Base-by-base conservation (phyloP, 108 stramenopile genomes). In the Conticribra weissflogii region DNA sequence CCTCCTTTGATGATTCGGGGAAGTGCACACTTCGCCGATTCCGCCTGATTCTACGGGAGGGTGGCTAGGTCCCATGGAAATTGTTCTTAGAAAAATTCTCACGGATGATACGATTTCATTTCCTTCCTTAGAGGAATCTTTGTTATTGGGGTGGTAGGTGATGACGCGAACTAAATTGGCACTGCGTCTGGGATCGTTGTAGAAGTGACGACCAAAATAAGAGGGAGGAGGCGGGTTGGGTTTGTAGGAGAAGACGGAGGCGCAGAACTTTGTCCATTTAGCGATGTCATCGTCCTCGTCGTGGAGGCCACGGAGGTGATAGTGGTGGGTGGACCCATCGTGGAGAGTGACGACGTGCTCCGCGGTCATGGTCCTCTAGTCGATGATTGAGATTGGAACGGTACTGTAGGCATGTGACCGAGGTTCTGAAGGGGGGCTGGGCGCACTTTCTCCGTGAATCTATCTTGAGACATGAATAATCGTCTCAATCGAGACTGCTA, bases 21-120 rank as follows among this genome's bases (percentile, higher is more conserved):
- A 49, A 0, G 91, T 93, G 53, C 91, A 89, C 0, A 93, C 91
- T 81, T 93, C 91, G 19, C 91, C 91, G 28, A 89, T 88, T 1
- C 88, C 91, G 23, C 88, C 91, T 34, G 76, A 85, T 34, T 48
- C 57, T 1, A 82, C 54, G 29, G 24, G 18, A 14, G 23, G 32
- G 27, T 19, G 30, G 28, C 29, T 28, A 8, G 48, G 3, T 54
- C 76, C 78, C 5, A 44, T 62, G 21, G 85, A 75, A 22, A 93
- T 66, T 3, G 54, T 62, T 12, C 86, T 68, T 46, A 70, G 62
- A 81, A 93, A 89, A 54, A 93, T 63, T 17, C 91, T 79, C 46
- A 76, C 77, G 3, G 88, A 86, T 3, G 86, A 76, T 3, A 87
- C 91, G 50, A 93, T 89, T 51, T 77, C 54, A 21, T 34, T 59